Evolutionary conservation across 2,329 filamentous ascomycete species (phyloP).

Genomic region (Lachnellula occidentalis): DNA sequence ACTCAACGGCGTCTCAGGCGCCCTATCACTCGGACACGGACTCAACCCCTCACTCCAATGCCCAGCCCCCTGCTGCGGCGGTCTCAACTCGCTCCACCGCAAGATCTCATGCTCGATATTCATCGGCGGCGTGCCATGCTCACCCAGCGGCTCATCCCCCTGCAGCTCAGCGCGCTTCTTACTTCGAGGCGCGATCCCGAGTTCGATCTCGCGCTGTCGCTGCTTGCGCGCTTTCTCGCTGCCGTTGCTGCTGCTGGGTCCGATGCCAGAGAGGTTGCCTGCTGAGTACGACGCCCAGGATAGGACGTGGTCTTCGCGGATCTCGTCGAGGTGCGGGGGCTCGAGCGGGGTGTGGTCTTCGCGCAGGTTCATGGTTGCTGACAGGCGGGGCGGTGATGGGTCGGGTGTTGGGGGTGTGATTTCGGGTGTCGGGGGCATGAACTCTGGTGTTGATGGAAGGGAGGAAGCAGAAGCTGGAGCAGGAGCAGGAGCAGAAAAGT

Average conservation of each 20-base stretch:
- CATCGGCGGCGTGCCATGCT: neutral
- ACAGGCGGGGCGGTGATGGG: neutral
- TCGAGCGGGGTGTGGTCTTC: slow-evolving; percentile 1
- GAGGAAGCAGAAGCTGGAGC: too few species aligned
- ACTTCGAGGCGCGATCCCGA: neutral
- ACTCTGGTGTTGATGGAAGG: neutral
- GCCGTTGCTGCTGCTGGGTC: neutral
- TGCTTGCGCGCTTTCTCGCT: neutral
- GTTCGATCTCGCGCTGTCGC: slow-evolving; percentile 9
- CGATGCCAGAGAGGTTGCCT: slow-evolving; percentile 8
- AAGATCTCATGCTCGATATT: neutral
- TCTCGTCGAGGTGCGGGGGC: too few species aligned
- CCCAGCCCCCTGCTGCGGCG: neutral
- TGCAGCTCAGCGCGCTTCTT: neutral
- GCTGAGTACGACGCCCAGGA: slow-evolving; percentile 6
- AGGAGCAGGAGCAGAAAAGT: too few species aligned
- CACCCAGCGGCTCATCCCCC: neutral
- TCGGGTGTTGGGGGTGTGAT: neutral
- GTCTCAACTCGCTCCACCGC: neutral
- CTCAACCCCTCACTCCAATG: neutral
- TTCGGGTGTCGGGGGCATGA: neutral
- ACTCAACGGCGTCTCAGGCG: slow-evolving; percentile 1
- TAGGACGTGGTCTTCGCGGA: neutral
- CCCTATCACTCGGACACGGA: neutral
- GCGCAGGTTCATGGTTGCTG: slow-evolving; percentile 7